Base-by-base conservation (phyloP, 495 filamentous ascomycete species). In the Lentithecium fluviatile region DNA sequence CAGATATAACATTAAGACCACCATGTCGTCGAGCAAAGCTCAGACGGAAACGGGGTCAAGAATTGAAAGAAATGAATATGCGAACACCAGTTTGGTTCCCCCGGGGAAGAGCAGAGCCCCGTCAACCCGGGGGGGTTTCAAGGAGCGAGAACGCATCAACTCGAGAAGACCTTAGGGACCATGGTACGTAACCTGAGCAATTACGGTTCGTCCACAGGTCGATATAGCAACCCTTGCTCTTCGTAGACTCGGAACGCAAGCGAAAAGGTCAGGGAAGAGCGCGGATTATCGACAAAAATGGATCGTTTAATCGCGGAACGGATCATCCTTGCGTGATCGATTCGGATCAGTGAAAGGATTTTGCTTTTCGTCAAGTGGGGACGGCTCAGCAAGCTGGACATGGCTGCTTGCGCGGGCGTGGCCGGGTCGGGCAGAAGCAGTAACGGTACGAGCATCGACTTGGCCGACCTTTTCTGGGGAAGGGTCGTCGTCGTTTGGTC, bases 171-270 rank as follows among this genome's bases (percentile, higher is more conserved):
- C 67, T 52, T 59, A 70, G 67, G 60, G 60, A 70, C 67, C 64
- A 70, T 64, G 49, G 64, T 70, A 70, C 67, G 67, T 69, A 70
- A 70, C 69, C 67, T 67, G 70, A 70, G 72, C 71, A 66, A 70
- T 74, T 71, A 73, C 65, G 68, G 61, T 56, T 64, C n/a, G 38
- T 45, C 58, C 53, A 47, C 65, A 65, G 54, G 52, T 64, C 60
- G 69, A 65, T 54, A 62, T 51, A 20, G 42, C 45, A 52, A 62
- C 38, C 48, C 24, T 12, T 25, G n/a, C 36, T 60, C 66, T 65
- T 58, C 63, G 40, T 54, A 58, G 69, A 69, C 64, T 42, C 62
- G 66, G 65, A 55, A 64, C 58, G 50, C 52, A 46, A 62, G 57
- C 37, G 65, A 50, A 67, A 75, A 72, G 73, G 73, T 75, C 73